Base-by-base conservation (phyloP, 306 rosid species). In the Macrotyloma uniflorum region DNA sequence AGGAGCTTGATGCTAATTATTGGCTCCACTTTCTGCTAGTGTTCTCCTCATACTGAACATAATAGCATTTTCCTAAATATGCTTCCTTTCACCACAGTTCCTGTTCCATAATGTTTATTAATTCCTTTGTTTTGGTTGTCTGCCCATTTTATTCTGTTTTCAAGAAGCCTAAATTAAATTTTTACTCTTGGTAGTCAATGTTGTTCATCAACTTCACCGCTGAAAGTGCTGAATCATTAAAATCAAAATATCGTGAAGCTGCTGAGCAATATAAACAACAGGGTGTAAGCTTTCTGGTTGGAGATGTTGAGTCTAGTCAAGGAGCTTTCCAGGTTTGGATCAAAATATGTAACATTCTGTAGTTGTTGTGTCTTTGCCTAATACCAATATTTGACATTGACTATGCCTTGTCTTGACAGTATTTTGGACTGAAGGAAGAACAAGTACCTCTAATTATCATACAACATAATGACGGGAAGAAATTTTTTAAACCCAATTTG, bases 321-420 rank as follows among this genome's bases (percentile, higher is more conserved):
- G 94, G 90, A 69, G 98, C 93, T 81, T 87, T 96, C 85, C 92
- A 96, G 94, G 99, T 96, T 61, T 35, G 89, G 76, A 75, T 72
- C 50, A 10, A 65, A 72, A 35, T 5, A 26, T 72, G 62, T 51
- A 45, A 54, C 32, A 5, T 46, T 81, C 67, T 50, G 16, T 24
- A 10, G 35, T 55, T 70, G 66, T 61, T 64, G 59, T 47, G n/a
- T 68, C 16, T 26, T 65, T 46, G 67, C 40, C 75, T n/a, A 35
- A 15, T 91, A 84, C 36, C 40, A 35, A 38, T 42, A 15, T 75
- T 61, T 86, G 73, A 75, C 84, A 53, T 13, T 67, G 42, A 47
- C 42, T 74, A n/a, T 82, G 79, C 35, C 40, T 67, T 83, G 24
- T 77, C 15, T 77, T 50, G 74, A 67, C 90, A 91, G 98, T 90